These are phyloP conservation scores for Leccinum truebloodii DNA, from an alignment of 768 basidiomycete species.

Conservation along the genomic window DNA sequence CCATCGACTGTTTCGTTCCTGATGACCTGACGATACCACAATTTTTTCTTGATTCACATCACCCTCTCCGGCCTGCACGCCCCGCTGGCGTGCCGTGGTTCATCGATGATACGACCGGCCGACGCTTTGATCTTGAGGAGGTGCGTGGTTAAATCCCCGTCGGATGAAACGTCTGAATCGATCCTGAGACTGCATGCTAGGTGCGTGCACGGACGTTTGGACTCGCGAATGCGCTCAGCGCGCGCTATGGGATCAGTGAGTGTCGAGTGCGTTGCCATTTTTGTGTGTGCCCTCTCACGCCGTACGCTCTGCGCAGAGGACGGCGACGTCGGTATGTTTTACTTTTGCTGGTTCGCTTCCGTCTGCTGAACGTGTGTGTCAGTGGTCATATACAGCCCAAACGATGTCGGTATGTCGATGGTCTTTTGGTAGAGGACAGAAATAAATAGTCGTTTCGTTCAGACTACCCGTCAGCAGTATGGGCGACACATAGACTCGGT, in stretches of 20 bases:
- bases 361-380: constrained; percentile 6
- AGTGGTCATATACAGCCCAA: constrained; percentile 68
- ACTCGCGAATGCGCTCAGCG: constrained; percentile 54
- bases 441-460: background rate
- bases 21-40: constrained; percentile 67
- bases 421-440: background rate
- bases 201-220: constrained; percentile 45
- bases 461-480: constrained; percentile 59
- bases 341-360: background rate
- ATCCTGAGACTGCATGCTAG: constrained; percentile 21
- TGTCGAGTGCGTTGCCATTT: constrained; percentile 9
- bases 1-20: constrained; percentile 46
- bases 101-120: constrained; percentile 56
- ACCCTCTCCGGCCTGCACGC: constrained; percentile 47
- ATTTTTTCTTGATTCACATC: constrained; percentile 54
- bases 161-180: background rate
- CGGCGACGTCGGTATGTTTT: constrained; percentile 50
- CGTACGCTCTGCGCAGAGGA: constrained; percentile 36
- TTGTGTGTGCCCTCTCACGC: constrained; percentile 1
- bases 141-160: constrained; percentile 32
- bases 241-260: constrained; percentile 51
- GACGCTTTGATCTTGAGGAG: constrained; percentile 45
- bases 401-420: constrained; percentile 52
- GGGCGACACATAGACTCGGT: constrained; percentile 62
- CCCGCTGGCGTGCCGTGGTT: constrained; percentile 52